A percentile compares a stretch with the other conserved stretches of the same genome.
phyloP scores from a whole-genome alignment of 108 stramenopile species.

The Cyclotella atomus region DNA sequence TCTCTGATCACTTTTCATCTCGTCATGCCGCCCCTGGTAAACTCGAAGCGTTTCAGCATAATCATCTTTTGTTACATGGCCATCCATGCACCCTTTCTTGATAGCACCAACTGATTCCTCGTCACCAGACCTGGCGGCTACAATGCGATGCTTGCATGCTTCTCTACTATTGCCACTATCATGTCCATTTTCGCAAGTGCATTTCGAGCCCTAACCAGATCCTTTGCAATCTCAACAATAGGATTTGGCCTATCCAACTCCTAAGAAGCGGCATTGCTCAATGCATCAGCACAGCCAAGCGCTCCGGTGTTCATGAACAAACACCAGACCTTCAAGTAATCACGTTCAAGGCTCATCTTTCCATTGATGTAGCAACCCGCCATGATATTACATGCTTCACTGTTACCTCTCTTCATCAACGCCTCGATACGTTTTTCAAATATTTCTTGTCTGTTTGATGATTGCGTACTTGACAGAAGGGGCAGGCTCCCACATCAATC shows the following conservation, averaged over 20 bases:
- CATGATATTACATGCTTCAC: too few relatives aligned
- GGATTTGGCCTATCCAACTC: neutral
- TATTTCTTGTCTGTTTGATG: too few relatives aligned
- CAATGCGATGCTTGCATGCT: neutral
- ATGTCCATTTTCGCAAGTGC: too few relatives aligned
- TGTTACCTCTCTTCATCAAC: too few relatives aligned
- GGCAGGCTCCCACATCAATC: neutral
- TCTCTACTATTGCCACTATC: too few relatives aligned
- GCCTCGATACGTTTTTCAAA: too few relatives aligned
- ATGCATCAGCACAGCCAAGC: neutral
- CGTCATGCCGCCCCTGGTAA: neutral
- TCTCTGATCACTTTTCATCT: neutral
- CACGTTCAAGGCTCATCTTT: neutral
- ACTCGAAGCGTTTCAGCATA: neutral
- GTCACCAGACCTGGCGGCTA: neutral
- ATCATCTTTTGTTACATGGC: neutral
- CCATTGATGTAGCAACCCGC: neutral
- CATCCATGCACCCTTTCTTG: neutral
- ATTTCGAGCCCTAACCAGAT: too few relatives aligned
- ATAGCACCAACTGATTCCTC: neutral
- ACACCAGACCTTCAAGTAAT: too few relatives aligned
- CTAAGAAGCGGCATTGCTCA: neutral
- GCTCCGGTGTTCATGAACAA: neutral
- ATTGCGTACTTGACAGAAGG: too few relatives aligned
- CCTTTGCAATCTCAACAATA: neutral